Evolutionary conservation across 768 basidiomycete species (phyloP).

Genomic region (Lyophyllum decastes): DNA sequence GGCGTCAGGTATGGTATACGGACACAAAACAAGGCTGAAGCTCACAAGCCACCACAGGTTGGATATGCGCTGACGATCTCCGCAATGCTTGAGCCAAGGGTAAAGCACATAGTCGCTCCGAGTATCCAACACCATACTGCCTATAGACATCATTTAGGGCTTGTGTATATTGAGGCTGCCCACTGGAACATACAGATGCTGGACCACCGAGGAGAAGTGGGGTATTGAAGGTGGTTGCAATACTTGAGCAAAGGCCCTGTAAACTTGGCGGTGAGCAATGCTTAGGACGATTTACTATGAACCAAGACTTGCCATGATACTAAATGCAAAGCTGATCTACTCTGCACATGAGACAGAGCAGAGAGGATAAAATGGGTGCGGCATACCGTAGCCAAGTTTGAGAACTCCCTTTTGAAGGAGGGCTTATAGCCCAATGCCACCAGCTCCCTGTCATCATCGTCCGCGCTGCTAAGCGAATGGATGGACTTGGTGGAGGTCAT

Average conservation of each 20-base stretch:
- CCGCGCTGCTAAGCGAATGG: slow-evolving; percentile 24
- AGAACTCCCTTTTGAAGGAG: slow-evolving; percentile 85
- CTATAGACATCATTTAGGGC: slow-evolving; percentile 24
- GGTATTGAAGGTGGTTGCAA: slow-evolving; percentile 79
- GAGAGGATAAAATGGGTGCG: neutral
- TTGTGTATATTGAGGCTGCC: neutral
- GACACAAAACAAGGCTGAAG: slow-evolving; percentile 10
- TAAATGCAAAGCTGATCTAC: slow-evolving; percentile 76
- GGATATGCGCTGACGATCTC: slow-evolving; percentile 79
- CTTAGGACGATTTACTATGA: no score
- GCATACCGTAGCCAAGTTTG: slow-evolving; percentile 75
- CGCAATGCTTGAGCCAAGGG: slow-evolving; percentile 71
- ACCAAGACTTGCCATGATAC: slow-evolving; percentile 58
- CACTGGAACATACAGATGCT: slow-evolving; percentile 48
- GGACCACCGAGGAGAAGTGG: slow-evolving; percentile 71
- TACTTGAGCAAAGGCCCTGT: slow-evolving; percentile 72
- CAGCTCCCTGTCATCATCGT: slow-evolving; percentile 68
- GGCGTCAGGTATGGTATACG: neutral
- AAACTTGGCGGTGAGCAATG: neutral
- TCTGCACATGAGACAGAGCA: neutral
- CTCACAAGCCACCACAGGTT: slow-evolving; percentile 71
- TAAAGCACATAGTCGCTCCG: slow-evolving; percentile 72
- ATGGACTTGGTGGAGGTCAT: slow-evolving; percentile 16
- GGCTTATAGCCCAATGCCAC: slow-evolving; percentile 72
- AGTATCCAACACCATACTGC: slow-evolving; percentile 78